Conservation (phyloP, 1,284 basidiomycete species). For the Pseudozyma thailandica region DNA sequence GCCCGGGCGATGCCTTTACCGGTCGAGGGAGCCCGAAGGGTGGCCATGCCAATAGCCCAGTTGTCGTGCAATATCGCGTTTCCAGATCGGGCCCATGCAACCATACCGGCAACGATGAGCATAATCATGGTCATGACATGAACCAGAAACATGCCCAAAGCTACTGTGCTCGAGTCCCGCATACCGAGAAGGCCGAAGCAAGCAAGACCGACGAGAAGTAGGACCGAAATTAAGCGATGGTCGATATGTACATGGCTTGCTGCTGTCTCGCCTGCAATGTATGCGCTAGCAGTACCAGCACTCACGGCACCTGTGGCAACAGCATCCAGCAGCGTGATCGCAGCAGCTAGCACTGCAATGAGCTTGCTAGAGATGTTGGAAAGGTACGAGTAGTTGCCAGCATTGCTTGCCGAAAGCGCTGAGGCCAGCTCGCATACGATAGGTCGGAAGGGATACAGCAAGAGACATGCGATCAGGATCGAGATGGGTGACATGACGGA, state of each 20-base stretch:
- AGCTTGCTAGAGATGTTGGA: conserved; percentile 46
- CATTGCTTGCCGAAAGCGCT: conserved; percentile 45
- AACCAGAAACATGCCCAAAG: conserved; percentile 49
- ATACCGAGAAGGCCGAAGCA: conserved; percentile 40
- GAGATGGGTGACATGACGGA: conserved; percentile 53
- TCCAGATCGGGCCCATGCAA: conserved; percentile 45
- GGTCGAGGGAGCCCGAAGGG: conserved; percentile 11
- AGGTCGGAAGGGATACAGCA: conserved; percentile 54
- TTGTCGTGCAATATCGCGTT: conserved; percentile 37
- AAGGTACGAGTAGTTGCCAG: conserved; percentile 53
- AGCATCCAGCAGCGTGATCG: conserved; percentile 54
- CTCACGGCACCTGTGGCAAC: conserved; percentile 54
- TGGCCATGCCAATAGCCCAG: conserved; percentile 39
- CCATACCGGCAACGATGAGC: conserved; percentile 50
- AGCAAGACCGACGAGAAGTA: conserved; percentile 44
- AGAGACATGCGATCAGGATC: conserved; percentile 49
- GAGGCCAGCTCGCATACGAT: conserved; percentile 54
- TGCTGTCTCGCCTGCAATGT: conserved; percentile 41
- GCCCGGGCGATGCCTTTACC: conserved; percentile 43
- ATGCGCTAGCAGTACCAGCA: conserved; percentile 50
- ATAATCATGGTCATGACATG: conserved; percentile 52
- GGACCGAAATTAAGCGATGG: conserved; percentile 33
- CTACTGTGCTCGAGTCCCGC: conserved; percentile 49
- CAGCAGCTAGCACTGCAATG: conserved; percentile 48
- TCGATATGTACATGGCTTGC: conserved; percentile 14